phyloP scores from a whole-genome alignment of 768 basidiomycete genomes.

The Russula olivacea region DNA sequence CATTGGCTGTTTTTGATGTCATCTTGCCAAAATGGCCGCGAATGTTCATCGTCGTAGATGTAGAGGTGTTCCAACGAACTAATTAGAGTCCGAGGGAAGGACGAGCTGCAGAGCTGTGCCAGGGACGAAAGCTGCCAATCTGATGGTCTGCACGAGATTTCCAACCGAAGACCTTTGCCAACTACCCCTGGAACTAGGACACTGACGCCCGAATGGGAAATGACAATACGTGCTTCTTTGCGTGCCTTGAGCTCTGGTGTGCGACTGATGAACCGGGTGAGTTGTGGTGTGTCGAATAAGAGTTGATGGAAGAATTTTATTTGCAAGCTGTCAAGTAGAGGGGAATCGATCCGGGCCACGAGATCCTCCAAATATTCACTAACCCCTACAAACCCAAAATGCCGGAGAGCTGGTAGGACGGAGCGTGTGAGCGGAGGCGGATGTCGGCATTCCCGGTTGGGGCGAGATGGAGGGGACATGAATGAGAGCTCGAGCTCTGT shows the following conservation, averaged over 20 bases:
- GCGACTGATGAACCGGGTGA: not conserved
- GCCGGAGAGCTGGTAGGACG: not conserved
- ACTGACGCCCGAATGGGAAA: not conserved
- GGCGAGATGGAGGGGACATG: not conserved
- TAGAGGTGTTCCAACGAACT: not conserved
- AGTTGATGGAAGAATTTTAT: not conserved
- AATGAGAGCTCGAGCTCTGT: not conserved
- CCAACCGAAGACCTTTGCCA: not conserved
- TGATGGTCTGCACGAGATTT: not conserved
- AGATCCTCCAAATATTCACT: not conserved
- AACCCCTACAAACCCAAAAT: not conserved
- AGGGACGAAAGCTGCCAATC: not conserved
- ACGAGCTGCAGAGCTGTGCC: not conserved
- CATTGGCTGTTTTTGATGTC: not conserved
- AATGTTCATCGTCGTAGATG: not conserved
- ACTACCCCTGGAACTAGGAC: not conserved
- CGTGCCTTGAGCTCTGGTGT: not conserved
- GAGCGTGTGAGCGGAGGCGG: not conserved
- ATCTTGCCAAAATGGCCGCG: not conserved
- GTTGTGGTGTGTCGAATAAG: not conserved
- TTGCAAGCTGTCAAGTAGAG: not conserved
- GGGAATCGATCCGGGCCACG: not conserved
- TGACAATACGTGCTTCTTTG: not conserved
- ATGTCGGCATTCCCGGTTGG: not conserved
- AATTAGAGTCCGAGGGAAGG: not conserved